Evolutionary conservation across 371 early-diverging fungal genomes (phyloP), one percentile per base, ranked within the genome.

Genomic region (Quaeritorhiza haematococci): DNA sequence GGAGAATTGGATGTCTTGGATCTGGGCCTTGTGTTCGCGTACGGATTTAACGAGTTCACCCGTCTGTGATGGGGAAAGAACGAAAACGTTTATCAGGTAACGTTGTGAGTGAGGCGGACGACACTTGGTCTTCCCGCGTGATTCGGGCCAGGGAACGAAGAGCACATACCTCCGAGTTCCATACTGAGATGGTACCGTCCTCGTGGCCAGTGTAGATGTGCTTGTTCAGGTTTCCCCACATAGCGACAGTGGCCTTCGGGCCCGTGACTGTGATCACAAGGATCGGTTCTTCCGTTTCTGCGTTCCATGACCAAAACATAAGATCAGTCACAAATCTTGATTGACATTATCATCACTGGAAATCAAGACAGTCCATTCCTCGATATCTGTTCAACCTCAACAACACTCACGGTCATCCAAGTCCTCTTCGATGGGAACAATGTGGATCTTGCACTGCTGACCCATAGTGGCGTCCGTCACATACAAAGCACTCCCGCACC

Each of bases 381-480:
- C n/a, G n/a, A n/a, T n/a, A n/a, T n/a, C n/a, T n/a, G n/a, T n/a
- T n/a, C n/a, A n/a, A n/a, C n/a, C n/a, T n/a, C n/a, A n/a, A 38
- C 38, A 10, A 41, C 2, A 62, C 61, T 30, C 51, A 71, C 72
- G 73, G 47, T 75, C 53, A 55, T 75, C 73, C 51, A 79, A 53
- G 66, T 90, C 79, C 42, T 71, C 73, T 55, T 84, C 84, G 60
- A 92, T 83, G 33, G 84, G 77, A 49, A 90, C 83, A 56, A 97
- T 86, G 62, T 87, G 84, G 35, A 94, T 78, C 15, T 87, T 84
- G 55, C 89, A 90, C 33, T 86, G 79, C 70, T 83, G 84, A 60
- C 96, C 96, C 95, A 99, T 97, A 60, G 90, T 89, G 53, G 90
- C 87, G 75, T 99, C 99, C 23, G 96, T 96, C 33, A 96, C 92